Percentiles rank a stretch among this genome's conserved stretches.
Conservation (phyloP, 1,284 basidiomycete genomes). For the Neonothopanus nambi region DNA sequence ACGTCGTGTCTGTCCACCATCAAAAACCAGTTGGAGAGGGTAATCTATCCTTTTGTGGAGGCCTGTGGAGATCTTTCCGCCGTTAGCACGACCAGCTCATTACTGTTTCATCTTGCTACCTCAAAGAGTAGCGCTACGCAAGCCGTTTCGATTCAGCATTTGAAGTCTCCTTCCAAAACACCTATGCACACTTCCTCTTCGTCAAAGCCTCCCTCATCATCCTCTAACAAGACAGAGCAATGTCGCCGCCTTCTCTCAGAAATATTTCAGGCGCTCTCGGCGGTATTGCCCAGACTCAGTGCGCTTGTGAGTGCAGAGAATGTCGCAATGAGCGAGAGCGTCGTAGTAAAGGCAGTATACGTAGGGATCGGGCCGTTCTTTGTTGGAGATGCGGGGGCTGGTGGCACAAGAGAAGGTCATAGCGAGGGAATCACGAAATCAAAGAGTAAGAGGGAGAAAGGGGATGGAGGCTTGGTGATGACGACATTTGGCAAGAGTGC, state of each 20-base stretch:
- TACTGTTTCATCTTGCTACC: slow-evolving; percentile 50
- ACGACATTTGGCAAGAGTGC: slow-evolving; percentile 69
- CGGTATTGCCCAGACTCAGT: slow-evolving; percentile 69
- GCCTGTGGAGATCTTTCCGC: slow-evolving; percentile 46
- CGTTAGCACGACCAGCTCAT: slow-evolving; percentile 35
- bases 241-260: slow-evolving; percentile 57
- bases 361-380: slow-evolving; percentile 93
- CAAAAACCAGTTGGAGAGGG: slow-evolving; percentile 78
- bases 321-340: slow-evolving; percentile 81
- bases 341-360: slow-evolving; percentile 90
- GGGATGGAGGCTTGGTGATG: slow-evolving; percentile 51
- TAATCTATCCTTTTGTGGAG: slow-evolving; percentile 89
- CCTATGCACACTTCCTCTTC: slow-evolving; percentile 13
- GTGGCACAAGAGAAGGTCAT: too few relatives aligned
- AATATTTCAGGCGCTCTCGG: slow-evolving; percentile 66
- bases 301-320: slow-evolving; percentile 64
- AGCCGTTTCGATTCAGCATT: slow-evolving; percentile 34
- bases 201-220: slow-evolving; percentile 28
- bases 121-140: too few relatives aligned
- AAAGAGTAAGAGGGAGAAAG: slow-evolving; percentile 43
- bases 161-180: neutral
- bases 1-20: slow-evolving; percentile 73
- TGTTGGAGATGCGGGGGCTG: slow-evolving; percentile 35
- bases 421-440: neutral
- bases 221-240: slow-evolving; percentile 31